Base-by-base conservation (phyloP, 2,329 filamentous ascomycete genomes). In the Verticillium zaregamsianum region DNA sequence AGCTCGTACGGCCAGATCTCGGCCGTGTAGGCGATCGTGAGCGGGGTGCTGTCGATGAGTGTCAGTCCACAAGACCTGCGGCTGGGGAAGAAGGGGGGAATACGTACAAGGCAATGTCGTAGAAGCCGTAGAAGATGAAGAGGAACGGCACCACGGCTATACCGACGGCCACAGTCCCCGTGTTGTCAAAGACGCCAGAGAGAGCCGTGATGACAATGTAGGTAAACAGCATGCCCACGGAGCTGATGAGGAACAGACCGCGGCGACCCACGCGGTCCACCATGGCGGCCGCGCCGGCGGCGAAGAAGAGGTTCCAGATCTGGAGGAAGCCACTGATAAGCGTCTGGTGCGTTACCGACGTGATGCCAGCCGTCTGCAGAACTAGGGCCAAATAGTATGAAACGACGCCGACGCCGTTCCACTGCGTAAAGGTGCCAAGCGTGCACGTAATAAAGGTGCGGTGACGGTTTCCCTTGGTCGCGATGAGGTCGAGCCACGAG, bases 341-440 rank as follows among this genome's bases (percentile, higher is more conserved):
- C 17, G 73, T 74, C 68, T 80, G 76, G 2, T 70, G 70, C 23
- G 71, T 67, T 5, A 72, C 65, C 17, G 74, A 69, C 0, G 70
- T 74, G 65, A 78, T 73, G 33, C 63, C 63, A 17, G 63, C 57
- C 12, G 61, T 40, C 15, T 55, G 45, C 17, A 79, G 68, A 28
- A 79, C 71, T 23, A 72, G 66, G 33, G 68, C 66, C 49, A 79
- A 69, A 58, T 78, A 78, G 65, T 78, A 78, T 1, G 70, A 73
- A 17, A 79, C 70, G 1, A 79, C 64, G 1, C 72, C 76, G 64
- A 67, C 68, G 23, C 70, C 68, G 20, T 28, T 55, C 70, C 70
- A 72, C 62, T 73, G 70, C 1, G 66, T 65, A 33, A 71, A 73
- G 0, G 73, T 64, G 0, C 70, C 71, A 3, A 74, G 67, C 23